These are phyloP conservation scores for Daedalea quercina DNA, from an alignment of 768 basidiomycete genomes.

Conservation along the genomic window DNA sequence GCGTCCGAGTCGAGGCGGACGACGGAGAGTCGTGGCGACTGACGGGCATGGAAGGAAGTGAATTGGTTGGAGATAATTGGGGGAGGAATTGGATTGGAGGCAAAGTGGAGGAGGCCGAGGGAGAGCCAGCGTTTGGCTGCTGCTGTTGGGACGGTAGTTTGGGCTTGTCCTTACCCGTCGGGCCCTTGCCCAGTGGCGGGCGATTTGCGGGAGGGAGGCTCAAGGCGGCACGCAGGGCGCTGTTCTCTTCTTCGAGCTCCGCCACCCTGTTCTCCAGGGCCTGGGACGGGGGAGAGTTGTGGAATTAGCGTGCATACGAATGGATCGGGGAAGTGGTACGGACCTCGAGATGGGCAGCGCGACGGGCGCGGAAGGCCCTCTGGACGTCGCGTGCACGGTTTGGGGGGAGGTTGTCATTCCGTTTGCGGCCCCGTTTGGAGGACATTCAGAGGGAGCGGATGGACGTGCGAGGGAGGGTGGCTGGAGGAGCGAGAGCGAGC, in stretches of 20 bases:
- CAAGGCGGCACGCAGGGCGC: constrained; percentile 61
- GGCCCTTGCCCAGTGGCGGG: constrained; percentile 72
- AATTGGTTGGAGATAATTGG: constrained; percentile 1
- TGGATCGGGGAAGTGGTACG: constrained; percentile 21
- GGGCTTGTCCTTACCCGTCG: constrained; percentile 82
- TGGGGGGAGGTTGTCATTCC: constrained; percentile 74
- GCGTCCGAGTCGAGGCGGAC: constrained; percentile 46
- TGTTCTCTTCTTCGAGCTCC: constrained; percentile 83
- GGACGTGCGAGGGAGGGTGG: constrained; percentile 15
- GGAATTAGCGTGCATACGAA: constrained; percentile 17
- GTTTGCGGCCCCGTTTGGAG: constrained; percentile 81
- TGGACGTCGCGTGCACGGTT: constrained; percentile 86
- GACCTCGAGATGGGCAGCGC: constrained; percentile 83
- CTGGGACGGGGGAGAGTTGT: constrained; percentile 33
- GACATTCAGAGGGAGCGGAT: constrained; percentile 45
- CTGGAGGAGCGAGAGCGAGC: constrained; percentile 25
- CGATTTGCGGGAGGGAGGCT: constrained; percentile 70
- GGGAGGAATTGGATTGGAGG: constrained; percentile 12
- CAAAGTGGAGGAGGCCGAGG: constrained; percentile 7
- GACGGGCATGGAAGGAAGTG: constrained; percentile 8
- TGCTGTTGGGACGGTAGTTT: constrained; percentile 20
- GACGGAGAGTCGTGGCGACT: constrained; percentile 29
- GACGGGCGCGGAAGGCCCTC: constrained; percentile 80
- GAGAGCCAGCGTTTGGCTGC: constrained; percentile 12
- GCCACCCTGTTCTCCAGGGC: constrained; percentile 75